phyloP scores from a whole-genome alignment of 2,329 filamentous ascomycete genomes.

The Drechmeria coniospora region DNA sequence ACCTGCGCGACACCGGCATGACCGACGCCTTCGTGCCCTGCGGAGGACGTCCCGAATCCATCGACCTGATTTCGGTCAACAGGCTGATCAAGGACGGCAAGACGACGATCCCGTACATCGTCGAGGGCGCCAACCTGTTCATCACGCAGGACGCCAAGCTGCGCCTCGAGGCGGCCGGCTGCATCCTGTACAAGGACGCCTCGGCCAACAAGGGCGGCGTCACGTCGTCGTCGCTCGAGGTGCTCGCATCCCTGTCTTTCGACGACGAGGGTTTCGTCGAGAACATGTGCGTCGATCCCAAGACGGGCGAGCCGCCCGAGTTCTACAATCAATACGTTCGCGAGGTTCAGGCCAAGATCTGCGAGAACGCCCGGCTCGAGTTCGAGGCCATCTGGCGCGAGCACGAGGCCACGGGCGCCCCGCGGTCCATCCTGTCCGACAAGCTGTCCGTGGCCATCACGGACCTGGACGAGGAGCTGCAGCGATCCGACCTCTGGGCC shows the following conservation, averaged over 20 bases:
- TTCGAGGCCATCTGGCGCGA: constrained; percentile 99
- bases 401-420: constrained; percentile 62
- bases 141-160: constrained; percentile 97
- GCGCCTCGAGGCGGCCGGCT: constrained; percentile 86
- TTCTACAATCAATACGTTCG: constrained; percentile 94
- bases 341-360: constrained; percentile 79
- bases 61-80: constrained; percentile 76
- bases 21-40: constrained; percentile 92
- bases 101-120: constrained; percentile 77
- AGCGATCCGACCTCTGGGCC: constrained; percentile 83
- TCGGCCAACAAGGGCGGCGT: constrained; percentile 98
- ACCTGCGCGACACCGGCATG: constrained; percentile 60
- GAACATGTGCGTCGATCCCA: constrained; percentile 77
- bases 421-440: constrained; percentile 80
- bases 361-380: constrained; percentile 80
- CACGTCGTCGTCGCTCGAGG: constrained; percentile 90
- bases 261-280: constrained; percentile 76
- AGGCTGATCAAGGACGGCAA: constrained; percentile 87
- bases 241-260: constrained; percentile 86
- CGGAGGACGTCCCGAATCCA: constrained; percentile 89
- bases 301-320: constrained; percentile 54
- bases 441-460: constrained; percentile 85
- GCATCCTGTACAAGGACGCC: constrained; percentile 91
- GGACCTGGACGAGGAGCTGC: constrained; percentile 89
- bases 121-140: constrained; percentile 96